phyloP scores from a whole-genome alignment of 1,284 basidiomycete species.

The Earliella scabrosa region DNA sequence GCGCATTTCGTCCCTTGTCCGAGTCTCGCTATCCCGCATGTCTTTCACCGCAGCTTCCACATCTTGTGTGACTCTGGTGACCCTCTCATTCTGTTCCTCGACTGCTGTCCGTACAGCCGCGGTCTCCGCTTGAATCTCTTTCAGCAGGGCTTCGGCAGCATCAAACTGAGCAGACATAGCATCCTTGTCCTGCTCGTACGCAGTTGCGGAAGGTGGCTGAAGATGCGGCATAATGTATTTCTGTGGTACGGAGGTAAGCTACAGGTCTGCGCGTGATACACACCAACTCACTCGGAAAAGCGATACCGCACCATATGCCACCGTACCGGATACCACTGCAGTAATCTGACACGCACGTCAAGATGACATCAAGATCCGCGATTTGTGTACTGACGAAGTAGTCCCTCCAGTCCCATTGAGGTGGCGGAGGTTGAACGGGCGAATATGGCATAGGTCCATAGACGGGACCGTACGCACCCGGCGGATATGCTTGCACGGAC shows the following conservation, averaged over 20 bases:
- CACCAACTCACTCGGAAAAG: slow-evolving; percentile 73
- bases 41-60: slow-evolving; percentile 81
- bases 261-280: background rate
- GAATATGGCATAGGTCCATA: slow-evolving; percentile 51
- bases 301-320: slow-evolving; percentile 88
- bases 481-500: slow-evolving; percentile 24
- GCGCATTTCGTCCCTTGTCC: slow-evolving; percentile 88
- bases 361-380: background rate
- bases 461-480: slow-evolving; percentile 38
- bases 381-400: slow-evolving; percentile 78
- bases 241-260: slow-evolving; percentile 41
- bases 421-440: slow-evolving; percentile 42
- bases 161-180: slow-evolving; percentile 92
- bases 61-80: slow-evolving; percentile 79
- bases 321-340: slow-evolving; percentile 87
- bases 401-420: slow-evolving; percentile 90
- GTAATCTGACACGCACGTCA: slow-evolving; percentile 70
- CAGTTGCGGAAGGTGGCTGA: slow-evolving; percentile 85
- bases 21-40: slow-evolving; percentile 79
- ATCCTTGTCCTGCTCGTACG: slow-evolving; percentile 89
- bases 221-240: slow-evolving; percentile 95
- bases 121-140: slow-evolving; percentile 83
- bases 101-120: slow-evolving; percentile 75
- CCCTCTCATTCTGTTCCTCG: slow-evolving; percentile 81
- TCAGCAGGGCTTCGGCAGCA: slow-evolving; percentile 82